Evolutionary conservation across 1,284 basidiomycete genomes (phyloP).

Genomic region (Trichosporon sp.): DNA sequence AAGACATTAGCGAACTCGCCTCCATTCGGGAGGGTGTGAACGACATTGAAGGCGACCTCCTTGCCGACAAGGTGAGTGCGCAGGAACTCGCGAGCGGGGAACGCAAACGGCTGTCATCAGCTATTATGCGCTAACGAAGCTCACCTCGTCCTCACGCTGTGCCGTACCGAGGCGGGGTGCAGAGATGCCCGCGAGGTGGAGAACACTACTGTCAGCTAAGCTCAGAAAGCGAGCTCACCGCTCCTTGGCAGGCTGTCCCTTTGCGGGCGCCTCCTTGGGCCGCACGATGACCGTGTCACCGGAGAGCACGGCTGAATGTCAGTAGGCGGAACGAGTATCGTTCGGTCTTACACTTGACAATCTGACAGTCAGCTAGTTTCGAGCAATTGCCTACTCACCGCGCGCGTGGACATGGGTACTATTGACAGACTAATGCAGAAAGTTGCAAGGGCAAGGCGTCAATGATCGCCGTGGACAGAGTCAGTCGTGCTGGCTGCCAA

Average conservation of each 20-base stretch:
- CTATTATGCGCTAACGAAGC: constrained; percentile 16
- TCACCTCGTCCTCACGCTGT: constrained; percentile 77
- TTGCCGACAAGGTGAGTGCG: constrained; percentile 80
- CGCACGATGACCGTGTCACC: constrained; percentile 81
- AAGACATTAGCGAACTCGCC: constrained; percentile 46
- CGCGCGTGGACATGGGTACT: neutral
- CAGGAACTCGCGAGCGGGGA: constrained; percentile 86
- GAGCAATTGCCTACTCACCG: neutral
- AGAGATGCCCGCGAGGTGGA: constrained; percentile 76
- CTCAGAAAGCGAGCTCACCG: constrained; percentile 53
- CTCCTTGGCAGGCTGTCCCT: constrained; percentile 81
- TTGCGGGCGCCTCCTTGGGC: constrained; percentile 61
- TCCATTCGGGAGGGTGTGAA: constrained; percentile 36
- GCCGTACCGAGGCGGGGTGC: constrained; percentile 75
- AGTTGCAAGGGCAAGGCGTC: neutral
- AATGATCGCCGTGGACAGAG: neutral
- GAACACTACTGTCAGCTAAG: constrained; percentile 54
- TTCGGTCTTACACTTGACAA: constrained; percentile 43
- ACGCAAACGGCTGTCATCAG: constrained; percentile 68
- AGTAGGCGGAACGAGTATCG: neutral
- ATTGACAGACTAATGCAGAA: neutral
- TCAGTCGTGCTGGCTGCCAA: neutral
- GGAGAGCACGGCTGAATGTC: constrained; percentile 66
- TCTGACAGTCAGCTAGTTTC: constrained; percentile 25
- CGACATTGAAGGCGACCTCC: constrained; percentile 54